Evolutionary conservation across 2,329 filamentous ascomycete genomes (phyloP), one percentile per base, ranked within the genome.

Genomic region (Ophiosphaerella herpotricha): DNA sequence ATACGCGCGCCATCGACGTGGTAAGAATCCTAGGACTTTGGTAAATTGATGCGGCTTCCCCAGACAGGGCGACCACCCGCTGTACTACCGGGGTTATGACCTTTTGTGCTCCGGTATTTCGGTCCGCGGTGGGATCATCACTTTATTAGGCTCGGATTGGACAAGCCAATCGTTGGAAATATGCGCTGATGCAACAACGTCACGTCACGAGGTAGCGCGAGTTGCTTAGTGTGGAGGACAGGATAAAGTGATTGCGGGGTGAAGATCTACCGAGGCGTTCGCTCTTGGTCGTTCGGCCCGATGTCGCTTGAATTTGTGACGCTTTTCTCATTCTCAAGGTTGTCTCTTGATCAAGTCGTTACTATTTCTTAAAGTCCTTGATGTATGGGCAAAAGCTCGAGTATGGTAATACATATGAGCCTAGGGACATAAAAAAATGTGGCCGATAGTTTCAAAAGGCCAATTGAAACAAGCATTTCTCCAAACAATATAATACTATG

Each of bases 251-350:
- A 3, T 44, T 46, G 52, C 52, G 52, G 55, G 55, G 52, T 43
- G 45, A 52, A 48, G 46, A 55, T 51, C 39, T 48, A 32, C 55
- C 55, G 55, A 57, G 33, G 14, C 43, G 51, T 52, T 29, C 26
- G 11, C 26, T 49, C 47, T 48, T 5, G 16, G 39, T 37, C 14
- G 9, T 37, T 37, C 16, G 26, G 26, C 7, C 6, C 35, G 35
- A 21, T 37, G 14, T 18, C 18, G 13, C 9, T 18, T 11, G 18
- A 21, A 21, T 21, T 21, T 21, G 18, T 21, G 4, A 21, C 18
- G 1, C 18, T 21, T 21, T 21, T 21, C 18, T 21, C 18, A 21
- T 21, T 21, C 18, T 21, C 18, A 50, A 54, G 37, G 48, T 46
- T 3, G 54, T 54, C 9, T 24, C 43, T 13, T 48, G 50, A n/a